phyloP scores from a whole-genome alignment of 2,329 filamentous ascomycete genomes.

The Anisogramma anomala region DNA sequence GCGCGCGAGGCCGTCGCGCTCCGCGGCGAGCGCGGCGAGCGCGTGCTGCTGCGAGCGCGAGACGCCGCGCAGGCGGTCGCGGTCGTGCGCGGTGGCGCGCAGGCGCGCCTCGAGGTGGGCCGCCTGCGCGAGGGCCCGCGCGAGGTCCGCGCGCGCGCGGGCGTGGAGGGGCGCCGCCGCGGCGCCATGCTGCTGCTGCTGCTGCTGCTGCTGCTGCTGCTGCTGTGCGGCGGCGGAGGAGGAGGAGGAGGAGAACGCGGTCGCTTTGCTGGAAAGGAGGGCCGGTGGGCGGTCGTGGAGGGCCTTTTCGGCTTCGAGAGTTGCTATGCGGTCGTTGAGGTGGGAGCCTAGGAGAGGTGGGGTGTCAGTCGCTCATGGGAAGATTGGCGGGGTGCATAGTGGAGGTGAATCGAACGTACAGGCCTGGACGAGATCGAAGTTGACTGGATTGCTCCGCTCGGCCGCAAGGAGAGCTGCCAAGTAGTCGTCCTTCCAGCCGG shows the following conservation, averaged over 20 bases:
- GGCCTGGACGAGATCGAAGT: slow-evolving; percentile 60
- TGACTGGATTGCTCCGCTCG: slow-evolving; percentile 50
- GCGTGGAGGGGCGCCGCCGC: slow-evolving; percentile 27
- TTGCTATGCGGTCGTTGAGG: slow-evolving; percentile 55
- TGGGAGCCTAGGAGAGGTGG: slow-evolving; percentile 40
- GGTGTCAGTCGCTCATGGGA: slow-evolving; percentile 6
- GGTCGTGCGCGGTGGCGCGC: slow-evolving; percentile 49
- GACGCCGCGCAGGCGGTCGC: slow-evolving; percentile 46
- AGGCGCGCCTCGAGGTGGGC: slow-evolving; percentile 55
- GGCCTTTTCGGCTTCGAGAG: slow-evolving; percentile 47
- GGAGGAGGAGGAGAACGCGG: slow-evolving; percentile 19
- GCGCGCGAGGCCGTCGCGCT: slow-evolving; percentile 49
- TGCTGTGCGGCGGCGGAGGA: slow-evolving; percentile 14
- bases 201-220: too few species aligned
- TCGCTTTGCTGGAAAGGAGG: slow-evolving; percentile 12
- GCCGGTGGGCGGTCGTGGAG: slow-evolving; percentile 4
- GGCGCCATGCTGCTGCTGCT: too few species aligned
- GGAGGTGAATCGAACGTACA: slow-evolving; percentile 42
- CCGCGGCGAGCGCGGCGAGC: slow-evolving; percentile 50
- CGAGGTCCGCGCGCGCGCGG: slow-evolving; percentile 57
- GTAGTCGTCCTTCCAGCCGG: slow-evolving; percentile 74
- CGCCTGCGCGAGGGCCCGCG: slow-evolving; percentile 64
- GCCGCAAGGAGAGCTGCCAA: slow-evolving; percentile 62
- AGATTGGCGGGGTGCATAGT: not conserved
- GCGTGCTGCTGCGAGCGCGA: slow-evolving; percentile 47